A percentile compares a stretch with the other conserved stretches of the same genome.
Conservation (phyloP, 345 rosid species). For the Eucalyptus victrix region DNA sequence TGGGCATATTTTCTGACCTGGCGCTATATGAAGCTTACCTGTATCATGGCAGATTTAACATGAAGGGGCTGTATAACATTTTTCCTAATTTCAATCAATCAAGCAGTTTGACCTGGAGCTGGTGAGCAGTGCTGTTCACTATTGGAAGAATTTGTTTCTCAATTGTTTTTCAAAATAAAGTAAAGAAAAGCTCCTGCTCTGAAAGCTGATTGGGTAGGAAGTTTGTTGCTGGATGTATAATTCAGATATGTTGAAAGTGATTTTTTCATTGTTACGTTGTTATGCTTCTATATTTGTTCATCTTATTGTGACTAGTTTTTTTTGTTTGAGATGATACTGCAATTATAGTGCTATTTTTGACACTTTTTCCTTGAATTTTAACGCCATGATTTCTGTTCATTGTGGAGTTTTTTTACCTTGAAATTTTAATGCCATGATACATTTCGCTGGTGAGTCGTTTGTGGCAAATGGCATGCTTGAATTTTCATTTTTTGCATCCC, state of each 20-base stretch:
- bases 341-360: not conserved
- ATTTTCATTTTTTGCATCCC: not conserved
- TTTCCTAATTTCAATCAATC: not conserved
- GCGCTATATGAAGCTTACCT: not conserved
- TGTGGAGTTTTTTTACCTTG: not conserved
- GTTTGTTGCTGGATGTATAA: not conserved
- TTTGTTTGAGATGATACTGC: not conserved
- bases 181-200: not conserved
- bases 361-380: not conserved
- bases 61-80: not conserved
- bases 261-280: not conserved
- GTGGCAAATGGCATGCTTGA: not conserved
- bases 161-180: not conserved
- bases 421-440: not conserved
- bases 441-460: not conserved
- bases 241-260: not conserved
- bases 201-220: not conserved
- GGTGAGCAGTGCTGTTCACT: not conserved
- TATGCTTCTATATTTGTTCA: not conserved
- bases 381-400: not conserved
- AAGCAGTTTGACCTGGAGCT: not conserved
- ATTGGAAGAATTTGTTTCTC: not conserved
- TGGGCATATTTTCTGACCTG: not conserved
- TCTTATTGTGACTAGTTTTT: not conserved
- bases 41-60: not conserved